A percentile compares a stretch with the other conserved stretches of the same genome.
Evolutionary conservation across 2,329 filamentous ascomycete genomes (phyloP).

Genomic region (Cercospora nicotianae): DNA sequence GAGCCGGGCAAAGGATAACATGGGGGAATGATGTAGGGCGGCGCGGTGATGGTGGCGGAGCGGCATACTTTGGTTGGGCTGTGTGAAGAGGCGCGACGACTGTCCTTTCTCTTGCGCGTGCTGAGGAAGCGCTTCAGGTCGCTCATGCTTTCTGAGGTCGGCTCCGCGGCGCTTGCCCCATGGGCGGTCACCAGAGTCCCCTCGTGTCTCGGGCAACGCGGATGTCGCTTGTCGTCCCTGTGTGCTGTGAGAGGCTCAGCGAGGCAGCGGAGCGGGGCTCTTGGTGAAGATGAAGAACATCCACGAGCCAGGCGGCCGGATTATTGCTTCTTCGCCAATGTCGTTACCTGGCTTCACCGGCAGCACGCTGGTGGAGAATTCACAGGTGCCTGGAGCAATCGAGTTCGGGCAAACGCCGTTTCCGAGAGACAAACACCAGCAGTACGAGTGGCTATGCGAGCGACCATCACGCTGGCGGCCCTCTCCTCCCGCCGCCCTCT

Average conservation of each 20-base stretch:
- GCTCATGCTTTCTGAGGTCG: constrained; percentile 42
- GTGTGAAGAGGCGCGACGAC: constrained; percentile 24
- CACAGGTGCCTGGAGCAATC: background rate
- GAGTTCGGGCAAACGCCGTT: background rate
- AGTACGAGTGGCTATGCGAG: background rate
- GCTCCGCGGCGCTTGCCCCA: constrained; percentile 13
- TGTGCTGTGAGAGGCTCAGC: background rate
- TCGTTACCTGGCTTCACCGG: background rate
- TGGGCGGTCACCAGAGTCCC: background rate
- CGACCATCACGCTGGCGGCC: background rate
- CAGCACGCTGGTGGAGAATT: background rate
- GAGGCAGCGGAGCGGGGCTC: background rate
- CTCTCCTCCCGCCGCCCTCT: background rate
- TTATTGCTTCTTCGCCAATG: background rate
- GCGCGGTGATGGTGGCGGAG: background rate
- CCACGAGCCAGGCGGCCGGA: background rate
- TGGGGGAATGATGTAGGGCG: background rate
- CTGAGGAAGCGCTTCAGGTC: constrained; percentile 67
- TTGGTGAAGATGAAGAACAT: background rate
- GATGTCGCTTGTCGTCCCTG: background rate
- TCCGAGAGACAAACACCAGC: background rate
- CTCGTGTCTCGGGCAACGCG: background rate
- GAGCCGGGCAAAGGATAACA: background rate
- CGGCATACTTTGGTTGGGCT: constrained; percentile 25
- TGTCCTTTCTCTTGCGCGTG: constrained; percentile 60